Evolutionary conservation across 1,284 basidiomycete species (phyloP).

Genomic region (Tilletia setariae): DNA sequence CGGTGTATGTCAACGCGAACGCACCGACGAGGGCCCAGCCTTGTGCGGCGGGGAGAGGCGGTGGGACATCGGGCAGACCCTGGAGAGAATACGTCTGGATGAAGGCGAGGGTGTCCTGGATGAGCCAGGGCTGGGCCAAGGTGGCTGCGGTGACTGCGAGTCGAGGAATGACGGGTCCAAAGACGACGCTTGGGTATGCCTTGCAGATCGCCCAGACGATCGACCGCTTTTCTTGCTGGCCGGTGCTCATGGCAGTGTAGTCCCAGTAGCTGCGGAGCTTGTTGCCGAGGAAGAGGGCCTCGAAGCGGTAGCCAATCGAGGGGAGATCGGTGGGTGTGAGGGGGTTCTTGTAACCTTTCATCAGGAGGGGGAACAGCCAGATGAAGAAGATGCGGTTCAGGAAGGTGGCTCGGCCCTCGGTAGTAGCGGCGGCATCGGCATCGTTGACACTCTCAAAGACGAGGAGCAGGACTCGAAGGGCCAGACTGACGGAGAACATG

Average conservation of each 20-base stretch:
- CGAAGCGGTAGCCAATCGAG: not conserved
- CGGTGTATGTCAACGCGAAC: constrained; percentile 40
- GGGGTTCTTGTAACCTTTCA: not conserved
- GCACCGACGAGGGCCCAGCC: constrained; percentile 49
- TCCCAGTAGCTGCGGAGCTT: not conserved
- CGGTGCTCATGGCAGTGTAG: not conserved
- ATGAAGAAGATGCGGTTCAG: not conserved
- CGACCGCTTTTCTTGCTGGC: not conserved
- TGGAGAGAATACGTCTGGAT: constrained; percentile 30
- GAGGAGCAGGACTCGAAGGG: not conserved
- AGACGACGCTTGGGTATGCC: constrained; percentile 16
- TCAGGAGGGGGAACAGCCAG: constrained; percentile 12
- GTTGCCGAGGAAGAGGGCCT: not conserved
- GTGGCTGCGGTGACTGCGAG: constrained; percentile 31
- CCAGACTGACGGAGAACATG: not conserved
- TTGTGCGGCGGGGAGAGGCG: constrained; percentile 31
- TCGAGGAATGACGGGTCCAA: constrained; percentile 37
- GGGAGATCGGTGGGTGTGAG: not conserved
- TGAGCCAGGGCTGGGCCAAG: constrained; percentile 39
- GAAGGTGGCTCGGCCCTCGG: constrained; percentile 5
- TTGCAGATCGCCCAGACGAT: not conserved
- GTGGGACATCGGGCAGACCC: constrained; percentile 17
- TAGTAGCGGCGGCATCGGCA: not conserved
- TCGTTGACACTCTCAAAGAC: not conserved
- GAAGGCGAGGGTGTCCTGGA: constrained; percentile 39